Percentiles rank a stretch among this genome's conserved stretches.
These are phyloP conservation scores for Recurvomyces mirabilis DNA, from an alignment of 495 filamentous ascomycete genomes.

Conservation along the genomic window DNA sequence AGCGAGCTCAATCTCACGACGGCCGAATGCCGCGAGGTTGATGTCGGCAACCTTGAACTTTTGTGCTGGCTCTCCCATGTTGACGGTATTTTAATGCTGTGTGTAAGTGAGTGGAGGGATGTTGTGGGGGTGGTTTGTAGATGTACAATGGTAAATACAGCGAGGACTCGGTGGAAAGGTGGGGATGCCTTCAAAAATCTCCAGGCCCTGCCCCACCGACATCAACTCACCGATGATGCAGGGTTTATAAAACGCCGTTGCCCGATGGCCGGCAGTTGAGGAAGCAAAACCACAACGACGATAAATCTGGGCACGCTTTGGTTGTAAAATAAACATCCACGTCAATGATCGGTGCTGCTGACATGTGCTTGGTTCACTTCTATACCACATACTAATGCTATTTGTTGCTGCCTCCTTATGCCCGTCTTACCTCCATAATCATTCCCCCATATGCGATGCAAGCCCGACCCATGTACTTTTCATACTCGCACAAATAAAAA, in stretches of 20 bases:
- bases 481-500: background rate
- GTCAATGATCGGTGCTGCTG: too few species aligned
- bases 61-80: constrained; percentile 67
- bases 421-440: background rate
- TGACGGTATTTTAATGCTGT: constrained; percentile 18
- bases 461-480: background rate
- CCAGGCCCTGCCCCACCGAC: too few species aligned
- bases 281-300: too few species aligned
- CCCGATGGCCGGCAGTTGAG: too few species aligned
- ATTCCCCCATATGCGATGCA: background rate
- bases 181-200: too few species aligned
- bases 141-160: background rate
- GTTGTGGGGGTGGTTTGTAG: background rate
- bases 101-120: background rate
- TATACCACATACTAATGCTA: constrained; percentile 3
- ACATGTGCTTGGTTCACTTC: too few species aligned
- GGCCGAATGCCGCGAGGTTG: constrained; percentile 91
- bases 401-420: background rate
- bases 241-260: background rate
- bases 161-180: too few species aligned
- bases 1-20: constrained; percentile 96
- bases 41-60: constrained; percentile 98
- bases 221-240: too few species aligned
- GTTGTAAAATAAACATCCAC: too few species aligned
- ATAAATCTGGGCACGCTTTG: too few species aligned